Conservation (phyloP, 345 rosid species). For the Salix arbutifolia region DNA sequence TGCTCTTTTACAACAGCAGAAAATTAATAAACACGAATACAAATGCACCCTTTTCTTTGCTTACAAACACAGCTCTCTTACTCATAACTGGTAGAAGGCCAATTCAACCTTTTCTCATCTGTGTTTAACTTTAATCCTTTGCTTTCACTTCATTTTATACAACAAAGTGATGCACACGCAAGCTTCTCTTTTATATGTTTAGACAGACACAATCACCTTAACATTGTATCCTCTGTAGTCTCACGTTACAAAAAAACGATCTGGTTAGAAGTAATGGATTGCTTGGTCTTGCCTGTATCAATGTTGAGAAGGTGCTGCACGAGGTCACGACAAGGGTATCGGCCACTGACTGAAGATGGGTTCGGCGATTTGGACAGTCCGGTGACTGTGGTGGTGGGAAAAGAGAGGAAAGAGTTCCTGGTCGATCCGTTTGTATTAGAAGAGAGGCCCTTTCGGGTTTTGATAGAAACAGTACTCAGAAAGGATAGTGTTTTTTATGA, state of each 20-base stretch:
- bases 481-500: conserved; percentile 9
- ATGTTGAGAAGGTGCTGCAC: conserved; percentile 35
- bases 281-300: conserved; percentile 58
- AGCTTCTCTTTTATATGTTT: not conserved
- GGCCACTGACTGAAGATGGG: conserved; percentile 23
- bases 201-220: not conserved
- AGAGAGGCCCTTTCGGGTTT: conserved; percentile 57
- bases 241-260: not conserved
- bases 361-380: conserved; percentile 17
- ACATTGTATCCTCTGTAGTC: not conserved
- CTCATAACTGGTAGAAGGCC: conserved; percentile 29
- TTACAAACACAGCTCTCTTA: conserved; percentile 4
- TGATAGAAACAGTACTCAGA: conserved; percentile 40
- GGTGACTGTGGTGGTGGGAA: conserved; percentile 76
- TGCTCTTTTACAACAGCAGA: not conserved
- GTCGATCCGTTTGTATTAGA: conserved; percentile 61
- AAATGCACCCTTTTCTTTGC: conserved; percentile 9
- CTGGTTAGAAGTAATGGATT: conserved; percentile 29
- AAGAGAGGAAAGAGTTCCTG: conserved; percentile 66
- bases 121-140: conserved; percentile 16
- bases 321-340: conserved; percentile 43
- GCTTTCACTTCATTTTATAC: conserved; percentile 8
- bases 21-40: not conserved
- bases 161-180: not conserved
- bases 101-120: conserved; percentile 17